Evolutionary conservation across 371 early-diverging fungal genomes (phyloP).

Genomic region (Globomyces sp.): DNA sequence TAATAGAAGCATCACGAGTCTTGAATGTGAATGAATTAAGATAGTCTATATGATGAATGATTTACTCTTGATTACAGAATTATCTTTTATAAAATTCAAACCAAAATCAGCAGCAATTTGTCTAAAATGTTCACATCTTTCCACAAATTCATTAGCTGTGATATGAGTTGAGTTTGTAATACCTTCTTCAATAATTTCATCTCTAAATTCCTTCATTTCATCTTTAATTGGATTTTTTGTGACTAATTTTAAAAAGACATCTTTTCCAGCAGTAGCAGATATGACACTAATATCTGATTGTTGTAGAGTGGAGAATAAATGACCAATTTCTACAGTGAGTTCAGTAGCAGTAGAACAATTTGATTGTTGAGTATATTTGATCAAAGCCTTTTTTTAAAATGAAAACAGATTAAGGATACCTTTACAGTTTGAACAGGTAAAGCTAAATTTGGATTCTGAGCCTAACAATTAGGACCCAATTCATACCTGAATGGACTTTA

Average conservation of each 20-base stretch:
- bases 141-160: constrained; percentile 67
- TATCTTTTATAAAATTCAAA: constrained; percentile 86
- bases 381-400: constrained; percentile 54
- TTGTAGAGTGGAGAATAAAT: not conserved
- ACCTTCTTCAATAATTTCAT: constrained; percentile 59
- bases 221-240: constrained; percentile 59
- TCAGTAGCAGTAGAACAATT: not conserved
- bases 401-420: constrained; percentile 15
- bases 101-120: constrained; percentile 79
- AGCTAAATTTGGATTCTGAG: constrained; percentile 60
- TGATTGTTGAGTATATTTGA: constrained; percentile 55
- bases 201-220: constrained; percentile 54
- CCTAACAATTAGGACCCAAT: no score
- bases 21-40: constrained; percentile 93
- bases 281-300: constrained; percentile 77
- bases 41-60: constrained; percentile 45
- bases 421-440: constrained; percentile 85
- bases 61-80: constrained; percentile 36
- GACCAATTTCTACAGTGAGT: not conserved
- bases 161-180: no score
- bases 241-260: constrained; percentile 49
- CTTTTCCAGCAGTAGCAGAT: constrained; percentile 64
- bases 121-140: constrained; percentile 68
- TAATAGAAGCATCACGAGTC: constrained; percentile 86
- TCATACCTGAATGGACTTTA: no score